Percentiles rank a stretch among this genome's conserved stretches.
Conservation (phyloP, 2,329 filamentous ascomycete genomes). For the Hymenoscyphus fructigenus region DNA sequence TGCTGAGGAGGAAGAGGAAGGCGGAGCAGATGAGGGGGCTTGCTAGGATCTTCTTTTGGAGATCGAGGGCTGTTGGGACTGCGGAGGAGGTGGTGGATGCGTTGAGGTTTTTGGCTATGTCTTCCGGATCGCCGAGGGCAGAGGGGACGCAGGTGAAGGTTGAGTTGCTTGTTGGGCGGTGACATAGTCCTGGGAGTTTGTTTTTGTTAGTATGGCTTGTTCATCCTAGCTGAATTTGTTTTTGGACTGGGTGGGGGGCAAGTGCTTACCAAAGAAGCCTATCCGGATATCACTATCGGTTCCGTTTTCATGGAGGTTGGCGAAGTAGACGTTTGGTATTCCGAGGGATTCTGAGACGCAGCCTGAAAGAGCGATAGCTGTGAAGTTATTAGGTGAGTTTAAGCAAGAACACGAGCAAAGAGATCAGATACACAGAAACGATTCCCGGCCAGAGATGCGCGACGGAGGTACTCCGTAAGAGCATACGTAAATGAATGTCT, state of each 20-base stretch:
- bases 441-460: not conserved
- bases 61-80: not conserved
- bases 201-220: not conserved
- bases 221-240: not conserved
- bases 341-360: not conserved
- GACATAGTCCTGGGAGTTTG: no score
- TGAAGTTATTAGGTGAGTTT: not conserved
- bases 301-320: not conserved
- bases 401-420: not conserved
- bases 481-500: conserved; percentile 4
- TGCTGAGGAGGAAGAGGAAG: not conserved
- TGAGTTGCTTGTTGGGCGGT: no score
- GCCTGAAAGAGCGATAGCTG: not conserved
- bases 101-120: not conserved
- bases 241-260: not conserved
- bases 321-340: not conserved
- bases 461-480: not conserved
- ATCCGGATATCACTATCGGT: not conserved
- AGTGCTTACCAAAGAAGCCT: not conserved
- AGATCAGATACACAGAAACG: conserved; percentile 6
- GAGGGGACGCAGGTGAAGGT: no score
- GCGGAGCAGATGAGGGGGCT: not conserved
- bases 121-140: no score
- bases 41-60: not conserved
- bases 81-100: not conserved